These are phyloP conservation scores for Tritrichomonas foetus DNA, from an alignment of 208 protist species.

Conservation along the genomic window DNA sequence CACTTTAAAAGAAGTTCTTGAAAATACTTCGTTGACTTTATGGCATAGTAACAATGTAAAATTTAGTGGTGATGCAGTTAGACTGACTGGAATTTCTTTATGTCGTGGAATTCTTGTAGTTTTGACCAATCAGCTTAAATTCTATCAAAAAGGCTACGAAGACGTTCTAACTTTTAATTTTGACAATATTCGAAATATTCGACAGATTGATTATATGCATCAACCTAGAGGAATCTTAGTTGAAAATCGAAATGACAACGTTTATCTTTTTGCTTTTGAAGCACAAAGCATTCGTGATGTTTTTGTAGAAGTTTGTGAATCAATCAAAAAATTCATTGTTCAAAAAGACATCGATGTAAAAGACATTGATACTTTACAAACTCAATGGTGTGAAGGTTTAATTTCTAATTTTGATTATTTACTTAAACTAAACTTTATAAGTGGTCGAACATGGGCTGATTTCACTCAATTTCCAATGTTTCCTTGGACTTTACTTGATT, in stretches of 20 bases:
- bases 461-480: conserved; percentile 7
- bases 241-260: background rate
- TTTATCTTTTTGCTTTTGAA: background rate
- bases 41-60: background rate
- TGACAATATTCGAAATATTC: background rate
- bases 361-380: background rate
- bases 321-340: background rate
- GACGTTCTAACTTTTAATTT: background rate
- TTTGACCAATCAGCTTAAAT: background rate
- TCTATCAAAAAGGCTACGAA: background rate
- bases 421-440: background rate
- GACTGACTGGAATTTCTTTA: background rate
- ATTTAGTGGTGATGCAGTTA: conserved; percentile 21
- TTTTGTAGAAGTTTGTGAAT: background rate
- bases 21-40: background rate
- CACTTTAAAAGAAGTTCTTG: background rate
- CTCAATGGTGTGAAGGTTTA: background rate
- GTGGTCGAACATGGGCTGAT: conserved; percentile 5
- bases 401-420: background rate
- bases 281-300: background rate
- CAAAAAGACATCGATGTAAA: background rate
- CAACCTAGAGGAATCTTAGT: background rate
- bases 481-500: background rate
- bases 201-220: background rate
- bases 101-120: background rate